A percentile compares a stretch with the other conserved stretches of the same genome.
phyloP scores from a whole-genome alignment of 371 early-diverging fungal species.

The Lichtheimia ramosa region DNA sequence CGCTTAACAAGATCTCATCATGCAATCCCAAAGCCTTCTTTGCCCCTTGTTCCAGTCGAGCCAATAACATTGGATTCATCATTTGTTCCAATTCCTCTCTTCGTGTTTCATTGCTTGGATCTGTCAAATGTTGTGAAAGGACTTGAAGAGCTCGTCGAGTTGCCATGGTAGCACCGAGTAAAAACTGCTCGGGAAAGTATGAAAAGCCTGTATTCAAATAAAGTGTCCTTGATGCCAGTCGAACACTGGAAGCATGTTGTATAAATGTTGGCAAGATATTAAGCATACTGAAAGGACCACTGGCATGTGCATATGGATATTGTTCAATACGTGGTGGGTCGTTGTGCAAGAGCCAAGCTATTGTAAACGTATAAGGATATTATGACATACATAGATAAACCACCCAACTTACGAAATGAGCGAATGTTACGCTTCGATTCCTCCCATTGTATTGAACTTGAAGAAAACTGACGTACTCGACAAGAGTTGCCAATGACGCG shows the following conservation, averaged over 20 bases:
- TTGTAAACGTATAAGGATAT: background rate
- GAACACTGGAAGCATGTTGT: constrained; percentile 50
- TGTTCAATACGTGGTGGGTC: constrained; percentile 49
- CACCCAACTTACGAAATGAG: constrained; percentile 9
- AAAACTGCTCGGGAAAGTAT: constrained; percentile 62
- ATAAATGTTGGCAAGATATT: constrained; percentile 41
- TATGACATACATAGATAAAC: background rate
- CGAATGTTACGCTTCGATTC: background rate
- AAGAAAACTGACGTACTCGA: background rate
- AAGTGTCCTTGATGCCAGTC: constrained; percentile 47
- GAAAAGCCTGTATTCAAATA: constrained; percentile 50
- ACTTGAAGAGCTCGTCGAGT: constrained; percentile 40
- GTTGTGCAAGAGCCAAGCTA: constrained; percentile 53
- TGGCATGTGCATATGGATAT: constrained; percentile 52
- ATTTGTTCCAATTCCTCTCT: constrained; percentile 28
- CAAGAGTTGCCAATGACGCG: background rate
- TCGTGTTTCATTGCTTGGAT: constrained; percentile 12
- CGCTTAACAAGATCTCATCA: constrained; percentile 31
- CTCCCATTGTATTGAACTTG: background rate
- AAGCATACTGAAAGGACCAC: constrained; percentile 39
- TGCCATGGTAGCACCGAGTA: constrained; percentile 57
- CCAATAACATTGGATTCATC: constrained; percentile 45
- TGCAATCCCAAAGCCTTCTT: constrained; percentile 20
- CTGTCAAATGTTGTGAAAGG: constrained; percentile 32
- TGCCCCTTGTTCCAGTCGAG: constrained; percentile 31